phyloP scores from a whole-genome alignment of 371 early-diverging fungal species.

The Lichtheimia hyalospora region DNA sequence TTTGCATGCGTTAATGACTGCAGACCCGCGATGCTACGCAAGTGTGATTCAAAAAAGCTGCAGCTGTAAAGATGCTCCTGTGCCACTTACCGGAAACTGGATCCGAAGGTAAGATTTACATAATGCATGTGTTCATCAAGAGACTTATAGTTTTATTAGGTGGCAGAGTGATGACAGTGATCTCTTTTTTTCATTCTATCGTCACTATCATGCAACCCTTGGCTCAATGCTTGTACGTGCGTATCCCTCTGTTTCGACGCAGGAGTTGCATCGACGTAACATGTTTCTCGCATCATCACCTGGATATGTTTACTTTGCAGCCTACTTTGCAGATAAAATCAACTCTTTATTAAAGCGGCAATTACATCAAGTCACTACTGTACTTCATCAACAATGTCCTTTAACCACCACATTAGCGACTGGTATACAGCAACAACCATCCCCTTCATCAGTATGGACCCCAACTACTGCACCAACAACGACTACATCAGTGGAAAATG shows the following conservation, averaged over 20 bases:
- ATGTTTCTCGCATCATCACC: slow-evolving; percentile 43
- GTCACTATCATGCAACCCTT: slow-evolving; percentile 50
- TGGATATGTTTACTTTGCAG: slow-evolving; percentile 52
- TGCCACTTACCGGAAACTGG: slow-evolving; percentile 51
- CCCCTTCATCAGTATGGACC: too few species aligned
- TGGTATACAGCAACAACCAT: too few species aligned
- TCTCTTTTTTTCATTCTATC: slow-evolving; percentile 58
- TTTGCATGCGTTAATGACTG: slow-evolving; percentile 17
- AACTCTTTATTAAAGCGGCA: slow-evolving; percentile 49
- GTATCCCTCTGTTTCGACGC: too few species aligned
- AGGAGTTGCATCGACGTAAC: slow-evolving; percentile 22
- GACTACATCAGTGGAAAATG: too few species aligned
- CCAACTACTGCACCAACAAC: too few species aligned
- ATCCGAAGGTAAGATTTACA: slow-evolving; percentile 26
- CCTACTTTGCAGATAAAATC: slow-evolving; percentile 51
- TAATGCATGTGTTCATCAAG: too few species aligned
- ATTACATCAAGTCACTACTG: slow-evolving; percentile 46
- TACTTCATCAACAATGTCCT: too few species aligned
- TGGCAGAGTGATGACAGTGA: slow-evolving; percentile 64
- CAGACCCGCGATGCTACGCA: slow-evolving; percentile 9
- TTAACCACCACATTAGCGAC: too few species aligned
- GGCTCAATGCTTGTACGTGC: slow-evolving; percentile 1
- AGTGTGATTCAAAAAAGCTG: not conserved
- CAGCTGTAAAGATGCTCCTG: slow-evolving; percentile 16
- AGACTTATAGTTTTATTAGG: slow-evolving; percentile 8